A percentile compares a stretch with the other conserved stretches of the same genome.
Evolutionary conservation across 176 grass and related monocot species (phyloP).

Genomic region (Hordeum vulgare): MorexV3_pseudomolecules_assembly NC_058518.1:434746213-434746712

Average conservation of each 20-base stretch:
- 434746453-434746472: no score
- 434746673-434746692: no score
- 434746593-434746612: not conserved
- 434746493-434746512: not conserved
- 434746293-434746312: not conserved
- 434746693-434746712: no score
- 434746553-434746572: no score
- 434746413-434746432: not conserved
- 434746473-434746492: not conserved
- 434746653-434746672: no score
- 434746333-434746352: not conserved
- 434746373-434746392: not conserved
- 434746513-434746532: not conserved
- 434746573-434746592: no score
- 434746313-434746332: not conserved
- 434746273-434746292: no score
- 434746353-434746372: not conserved
- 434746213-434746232: no score
- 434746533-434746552: no score
- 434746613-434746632: not conserved
- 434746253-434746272: no score
- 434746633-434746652: not conserved
- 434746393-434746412: no score
- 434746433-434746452: not conserved
- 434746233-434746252: no score